Evolutionary conservation across 2,329 filamentous ascomycete genomes (phyloP), one percentile per base, ranked within the genome.

Genomic region (Graphium sp.): DNA sequence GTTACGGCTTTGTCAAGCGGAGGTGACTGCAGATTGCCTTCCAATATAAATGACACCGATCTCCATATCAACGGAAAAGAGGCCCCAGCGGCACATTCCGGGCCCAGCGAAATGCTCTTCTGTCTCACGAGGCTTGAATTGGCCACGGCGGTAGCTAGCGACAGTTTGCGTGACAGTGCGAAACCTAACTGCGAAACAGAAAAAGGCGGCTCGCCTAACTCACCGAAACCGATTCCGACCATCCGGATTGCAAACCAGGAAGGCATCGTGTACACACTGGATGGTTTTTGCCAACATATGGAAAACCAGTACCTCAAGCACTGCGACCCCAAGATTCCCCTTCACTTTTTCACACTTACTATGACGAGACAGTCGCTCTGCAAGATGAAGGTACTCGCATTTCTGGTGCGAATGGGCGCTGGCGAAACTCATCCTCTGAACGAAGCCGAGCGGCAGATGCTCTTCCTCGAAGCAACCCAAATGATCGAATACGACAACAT

Each of bases 1-100:
- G 60, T 71, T 30, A 70, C 64, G 5, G 65, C 63, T 1, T 52
- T 71, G 16, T 65, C 63, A 1, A 62, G 53, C 20, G 54, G 55
- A 7, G 56, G 57, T 7, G 66, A 71, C 41, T 68, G 64, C 46
- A 62, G 56, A 34, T 47, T 68, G 18, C 69, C 67, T 2, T 55
- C 71, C 28, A 74, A 74, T 37, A 60, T 73, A 39, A 72, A 72
- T 43, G 69, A 74, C 39, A 58, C 62, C 8, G 68, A 74, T 38
- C 48, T 74, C 5, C 59, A 69, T 37, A 39, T 62, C 4, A 55
- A 72, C 29, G 63, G 66, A 37, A 72, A 66, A 40, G 64, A 66
- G 24, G 41, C 55, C 1, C 66, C 65, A 0, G 45, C 48, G 3
- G 47, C 58, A 2, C 62, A 66, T 32, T 41, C 41, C 5, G 63